A percentile compares a stretch with the other conserved stretches of the same genome.
Conservation (phyloP, 2,329 filamentous ascomycete species). For the Epichloe aotearoae region DNA sequence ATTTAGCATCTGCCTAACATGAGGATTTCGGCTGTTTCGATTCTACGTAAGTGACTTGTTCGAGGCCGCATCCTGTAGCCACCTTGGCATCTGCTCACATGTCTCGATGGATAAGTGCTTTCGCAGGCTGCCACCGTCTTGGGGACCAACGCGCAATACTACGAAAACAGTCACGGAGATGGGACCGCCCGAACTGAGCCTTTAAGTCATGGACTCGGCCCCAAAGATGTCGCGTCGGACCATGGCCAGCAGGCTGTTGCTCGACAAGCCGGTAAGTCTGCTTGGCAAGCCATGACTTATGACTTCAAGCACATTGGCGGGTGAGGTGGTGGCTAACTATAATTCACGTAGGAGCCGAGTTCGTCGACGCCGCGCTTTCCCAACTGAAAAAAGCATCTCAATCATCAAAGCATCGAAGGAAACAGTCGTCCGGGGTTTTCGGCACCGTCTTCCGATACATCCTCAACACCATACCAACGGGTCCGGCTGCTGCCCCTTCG, state of each 20-base stretch:
- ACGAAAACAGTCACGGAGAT: conserved; percentile 19
- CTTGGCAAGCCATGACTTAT: neutral
- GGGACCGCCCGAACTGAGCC: conserved; percentile 14
- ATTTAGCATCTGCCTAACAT: conserved; percentile 25
- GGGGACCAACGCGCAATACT: conserved; percentile 26
- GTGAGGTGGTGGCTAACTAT: neutral
- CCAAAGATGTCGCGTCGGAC: conserved; percentile 18
- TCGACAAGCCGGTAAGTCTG: conserved; percentile 25
- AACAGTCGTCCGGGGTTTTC: conserved; percentile 30
- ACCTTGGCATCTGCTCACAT: conserved; percentile 12
- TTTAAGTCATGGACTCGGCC: conserved; percentile 20
- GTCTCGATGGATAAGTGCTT: conserved; percentile 27
- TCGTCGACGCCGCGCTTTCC: conserved; percentile 37
- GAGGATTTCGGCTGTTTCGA: conserved; percentile 26
- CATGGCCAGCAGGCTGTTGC: conserved; percentile 12
- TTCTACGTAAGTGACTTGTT: conserved; percentile 25
- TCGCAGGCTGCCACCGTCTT: conserved; percentile 29
- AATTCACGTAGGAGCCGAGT: conserved; percentile 30
- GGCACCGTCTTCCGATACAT: conserved; percentile 30
- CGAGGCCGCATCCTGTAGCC: conserved; percentile 2
- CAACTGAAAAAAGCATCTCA: conserved; percentile 37
- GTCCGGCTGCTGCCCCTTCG: conserved; percentile 34
- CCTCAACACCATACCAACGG: conserved; percentile 34
- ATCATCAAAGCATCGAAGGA: conserved; percentile 29
- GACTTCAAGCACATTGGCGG: neutral